Evolutionary conservation across 2,329 filamentous ascomycete genomes (phyloP), one percentile per base, ranked within the genome.

Genomic region (Tolypocladium nubicola): DNA sequence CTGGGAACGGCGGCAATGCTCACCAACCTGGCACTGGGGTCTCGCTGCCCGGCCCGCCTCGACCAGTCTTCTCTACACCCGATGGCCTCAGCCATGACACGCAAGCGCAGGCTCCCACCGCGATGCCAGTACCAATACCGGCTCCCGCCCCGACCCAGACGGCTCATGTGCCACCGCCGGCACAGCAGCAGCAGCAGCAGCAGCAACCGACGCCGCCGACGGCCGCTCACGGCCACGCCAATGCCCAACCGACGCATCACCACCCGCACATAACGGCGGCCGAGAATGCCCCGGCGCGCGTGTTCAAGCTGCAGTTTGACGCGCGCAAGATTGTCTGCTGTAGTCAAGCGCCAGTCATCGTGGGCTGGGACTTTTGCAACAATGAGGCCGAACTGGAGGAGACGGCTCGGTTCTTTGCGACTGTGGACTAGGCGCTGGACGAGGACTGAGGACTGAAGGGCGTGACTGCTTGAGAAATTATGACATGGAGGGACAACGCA

Each of bases 241-340:
- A 61, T 7, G 57, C 47, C 5, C 60, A 59, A 23, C 38, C 52
- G n/a, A 56, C 59, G 3, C 62, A 63, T 14, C 66, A 75, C 45
- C 76, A 80, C 56, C 76, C 75, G 3, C 78, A 79, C 59, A 76
- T 79, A 11, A 66, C 70, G 1, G 68, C 71, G 41, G 68, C 73
- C 9, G 79, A 82, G 60, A 72, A 75, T 38, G 77, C 75, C 56
- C 75, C 78, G 13, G 76, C 79, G 9, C 75, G 94, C 30, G 89
- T 99, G 3, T 99, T 97, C 78, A 99, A 99, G 73, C 78, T 97
- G 40, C 94, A 99, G 70, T 99, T 97, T 64, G 94, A 99, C 68
- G 89, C 91, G 1, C 83, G 91, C 26, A 86, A 92, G 65, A 95
- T 99, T 63, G 88, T 99, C 56, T 97, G 92, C 75, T 97, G 93